Conservation (phyloP, 139 green algal genomes). For the Chlamydomonas asymmetrica region DNA sequence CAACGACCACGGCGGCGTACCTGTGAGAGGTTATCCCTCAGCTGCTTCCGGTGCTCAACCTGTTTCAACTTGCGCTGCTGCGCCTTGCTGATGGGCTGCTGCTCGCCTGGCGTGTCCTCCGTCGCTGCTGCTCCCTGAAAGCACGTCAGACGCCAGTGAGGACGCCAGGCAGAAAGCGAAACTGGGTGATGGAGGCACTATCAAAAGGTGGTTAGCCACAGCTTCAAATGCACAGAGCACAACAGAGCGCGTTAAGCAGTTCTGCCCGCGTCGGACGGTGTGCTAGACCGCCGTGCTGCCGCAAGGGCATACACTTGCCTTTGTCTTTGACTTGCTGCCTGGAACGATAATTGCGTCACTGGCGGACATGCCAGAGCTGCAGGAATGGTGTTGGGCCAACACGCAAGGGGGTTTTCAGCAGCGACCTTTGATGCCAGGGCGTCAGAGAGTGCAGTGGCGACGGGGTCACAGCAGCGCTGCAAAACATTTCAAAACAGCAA, state of each 20-base stretch:
- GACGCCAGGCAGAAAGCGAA: background rate
- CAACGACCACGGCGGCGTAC: conserved; percentile 12
- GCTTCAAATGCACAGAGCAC: background rate
- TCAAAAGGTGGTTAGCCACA: background rate
- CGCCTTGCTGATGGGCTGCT: conserved; percentile 58
- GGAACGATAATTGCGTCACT: background rate
- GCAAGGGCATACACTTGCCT: background rate
- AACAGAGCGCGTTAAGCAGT: background rate
- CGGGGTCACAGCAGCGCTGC: too few species aligned
- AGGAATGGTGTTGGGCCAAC: background rate
- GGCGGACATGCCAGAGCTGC: conserved; percentile 9
- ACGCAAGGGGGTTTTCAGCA: background rate
- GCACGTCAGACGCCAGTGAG: background rate
- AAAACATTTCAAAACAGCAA: background rate
- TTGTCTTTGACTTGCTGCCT: background rate
- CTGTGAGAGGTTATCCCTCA: conserved; percentile 49
- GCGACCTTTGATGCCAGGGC: background rate
- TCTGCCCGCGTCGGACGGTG: background rate
- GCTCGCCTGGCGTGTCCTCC: background rate
- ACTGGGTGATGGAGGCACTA: too few species aligned
- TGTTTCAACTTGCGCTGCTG: conserved; percentile 76
- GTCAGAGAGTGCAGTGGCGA: background rate
- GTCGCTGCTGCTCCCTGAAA: background rate
- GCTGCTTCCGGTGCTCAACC: conserved; percentile 68
- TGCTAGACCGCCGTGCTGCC: background rate